Evolutionary conservation across 345 rosid genomes (phyloP).

Genomic region (Moricandia arvensis): DNA sequence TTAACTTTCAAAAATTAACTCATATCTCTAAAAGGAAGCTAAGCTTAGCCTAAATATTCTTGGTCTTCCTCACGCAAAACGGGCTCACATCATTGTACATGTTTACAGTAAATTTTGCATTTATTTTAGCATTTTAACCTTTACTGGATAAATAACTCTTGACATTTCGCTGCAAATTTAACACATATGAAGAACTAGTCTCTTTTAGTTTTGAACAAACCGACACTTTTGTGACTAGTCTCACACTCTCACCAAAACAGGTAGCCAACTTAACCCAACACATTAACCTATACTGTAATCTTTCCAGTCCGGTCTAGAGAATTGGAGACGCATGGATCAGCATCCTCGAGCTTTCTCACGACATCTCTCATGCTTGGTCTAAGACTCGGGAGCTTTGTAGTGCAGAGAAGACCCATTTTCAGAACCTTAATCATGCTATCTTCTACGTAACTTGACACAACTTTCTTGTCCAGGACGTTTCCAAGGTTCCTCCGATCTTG

Average conservation of each 20-base stretch:
- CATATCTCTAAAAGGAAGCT: neutral
- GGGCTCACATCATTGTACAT: constrained; percentile 14
- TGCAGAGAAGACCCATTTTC: constrained; percentile 69
- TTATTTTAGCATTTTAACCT: neutral
- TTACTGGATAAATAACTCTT: constrained; percentile 7
- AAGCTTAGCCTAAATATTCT: neutral
- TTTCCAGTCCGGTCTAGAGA: constrained; percentile 35
- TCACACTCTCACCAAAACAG: neutral
- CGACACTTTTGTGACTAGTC: neutral
- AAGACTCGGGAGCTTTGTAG: constrained; percentile 72
- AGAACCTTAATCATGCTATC: constrained; percentile 71
- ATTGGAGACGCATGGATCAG: constrained; percentile 47
- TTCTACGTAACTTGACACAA: constrained; percentile 37
- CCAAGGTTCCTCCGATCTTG: constrained; percentile 45
- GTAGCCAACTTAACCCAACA: neutral
- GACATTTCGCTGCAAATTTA: constrained; percentile 6
- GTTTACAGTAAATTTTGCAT: neutral
- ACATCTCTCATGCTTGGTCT: constrained; percentile 83
- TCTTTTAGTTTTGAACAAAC: constrained; percentile 6
- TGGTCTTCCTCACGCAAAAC: neutral
- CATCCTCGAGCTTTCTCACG: constrained; percentile 71
- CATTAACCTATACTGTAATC: constrained; percentile 28
- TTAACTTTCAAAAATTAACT: neutral
- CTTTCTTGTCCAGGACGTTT: constrained; percentile 54
- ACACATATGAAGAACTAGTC: neutral